A percentile compares a stretch with the other conserved stretches of the same genome.
These are phyloP conservation scores for Thielaviopsis cerberus DNA, from an alignment of 2,329 filamentous ascomycete species.

Conservation along the genomic window DNA sequence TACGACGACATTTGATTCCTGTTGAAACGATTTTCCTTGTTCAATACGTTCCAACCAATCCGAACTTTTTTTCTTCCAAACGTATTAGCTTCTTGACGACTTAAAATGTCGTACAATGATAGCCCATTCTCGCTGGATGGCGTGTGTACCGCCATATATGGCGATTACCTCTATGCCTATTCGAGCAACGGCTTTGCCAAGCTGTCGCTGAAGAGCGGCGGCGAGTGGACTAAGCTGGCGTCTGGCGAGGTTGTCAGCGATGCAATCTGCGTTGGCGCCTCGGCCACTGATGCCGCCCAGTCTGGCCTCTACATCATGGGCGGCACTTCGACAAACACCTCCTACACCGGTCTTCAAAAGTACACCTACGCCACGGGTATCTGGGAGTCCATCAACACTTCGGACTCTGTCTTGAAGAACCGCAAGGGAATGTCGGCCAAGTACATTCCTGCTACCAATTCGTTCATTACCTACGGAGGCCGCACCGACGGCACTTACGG, in stretches of 20 bases:
- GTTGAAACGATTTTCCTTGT: not conserved
- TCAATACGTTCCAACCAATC: not conserved
- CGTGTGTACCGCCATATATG: constrained; percentile 64
- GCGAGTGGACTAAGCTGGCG: constrained; percentile 48
- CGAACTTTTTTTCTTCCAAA: not conserved
- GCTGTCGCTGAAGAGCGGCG: constrained; percentile 47
- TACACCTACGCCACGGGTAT: constrained; percentile 34
- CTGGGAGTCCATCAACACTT: constrained; percentile 30
- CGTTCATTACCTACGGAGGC: constrained; percentile 68
- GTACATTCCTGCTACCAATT: constrained; percentile 51
- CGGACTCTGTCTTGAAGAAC: constrained; percentile 40
- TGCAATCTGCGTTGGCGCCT: constrained; percentile 57
- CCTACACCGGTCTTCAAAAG: constrained; percentile 60
- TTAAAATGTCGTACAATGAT: constrained; percentile 4
- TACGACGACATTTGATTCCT: not conserved
- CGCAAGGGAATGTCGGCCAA: constrained; percentile 56
- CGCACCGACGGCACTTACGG: constrained; percentile 38
- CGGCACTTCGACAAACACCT: constrained; percentile 34
- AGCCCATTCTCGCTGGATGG: constrained; percentile 44
- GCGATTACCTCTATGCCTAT: constrained; percentile 72
- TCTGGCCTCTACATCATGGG: constrained; percentile 66
- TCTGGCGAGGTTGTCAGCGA: constrained; percentile 54
- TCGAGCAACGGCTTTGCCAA: constrained; percentile 58
- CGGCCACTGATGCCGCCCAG: constrained; percentile 35
- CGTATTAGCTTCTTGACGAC: not conserved